phyloP scores from a whole-genome alignment of 2,329 filamentous ascomycete genomes.

The Coleophoma eucalyptorum region DNA sequence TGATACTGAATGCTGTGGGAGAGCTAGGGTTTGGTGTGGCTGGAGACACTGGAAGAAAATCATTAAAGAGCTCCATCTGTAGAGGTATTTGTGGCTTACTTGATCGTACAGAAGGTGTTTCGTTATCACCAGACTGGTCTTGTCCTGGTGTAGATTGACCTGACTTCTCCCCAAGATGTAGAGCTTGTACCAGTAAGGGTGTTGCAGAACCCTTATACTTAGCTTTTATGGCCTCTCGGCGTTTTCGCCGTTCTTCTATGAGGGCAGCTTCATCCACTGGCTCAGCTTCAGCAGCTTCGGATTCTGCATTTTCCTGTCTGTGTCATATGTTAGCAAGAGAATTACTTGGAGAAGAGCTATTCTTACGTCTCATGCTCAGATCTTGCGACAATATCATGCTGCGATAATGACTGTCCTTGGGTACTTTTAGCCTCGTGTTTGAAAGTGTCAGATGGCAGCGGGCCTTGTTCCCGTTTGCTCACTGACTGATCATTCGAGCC shows the following conservation, averaged over 20 bases:
- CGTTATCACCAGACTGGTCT: conserved; percentile 12
- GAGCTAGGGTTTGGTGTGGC: conserved; percentile 28
- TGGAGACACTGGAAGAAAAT: conserved; percentile 12
- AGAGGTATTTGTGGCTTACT: conserved; percentile 26
- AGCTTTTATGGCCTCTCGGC: conserved; percentile 79
- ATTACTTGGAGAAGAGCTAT: no score
- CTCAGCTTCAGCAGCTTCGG: conserved; percentile 46
- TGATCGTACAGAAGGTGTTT: conserved; percentile 22
- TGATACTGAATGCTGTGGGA: conserved; percentile 50
- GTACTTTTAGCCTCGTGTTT: conserved; percentile 66
- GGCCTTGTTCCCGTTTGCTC: conserved; percentile 60
- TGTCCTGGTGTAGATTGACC: conserved; percentile 22
- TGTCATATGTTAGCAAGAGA: no score
- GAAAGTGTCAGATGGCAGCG: conserved; percentile 52
- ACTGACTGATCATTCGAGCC: conserved; percentile 54
- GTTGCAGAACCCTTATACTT: conserved; percentile 71
- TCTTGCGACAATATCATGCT: conserved; percentile 20
- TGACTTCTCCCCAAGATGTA: conserved; percentile 28
- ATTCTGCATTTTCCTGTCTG: conserved; percentile 20
- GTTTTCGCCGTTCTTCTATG: conserved; percentile 79
- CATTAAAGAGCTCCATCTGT: no score
- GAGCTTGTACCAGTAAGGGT: conserved; percentile 67
- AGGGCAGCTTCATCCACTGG: conserved; percentile 77
- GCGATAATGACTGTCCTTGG: conserved; percentile 44
- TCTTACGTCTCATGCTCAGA: not conserved